Evolutionary conservation across 83 land plant species (phyloP).

Genomic region (Diphasiastrum complanatum): DNA sequence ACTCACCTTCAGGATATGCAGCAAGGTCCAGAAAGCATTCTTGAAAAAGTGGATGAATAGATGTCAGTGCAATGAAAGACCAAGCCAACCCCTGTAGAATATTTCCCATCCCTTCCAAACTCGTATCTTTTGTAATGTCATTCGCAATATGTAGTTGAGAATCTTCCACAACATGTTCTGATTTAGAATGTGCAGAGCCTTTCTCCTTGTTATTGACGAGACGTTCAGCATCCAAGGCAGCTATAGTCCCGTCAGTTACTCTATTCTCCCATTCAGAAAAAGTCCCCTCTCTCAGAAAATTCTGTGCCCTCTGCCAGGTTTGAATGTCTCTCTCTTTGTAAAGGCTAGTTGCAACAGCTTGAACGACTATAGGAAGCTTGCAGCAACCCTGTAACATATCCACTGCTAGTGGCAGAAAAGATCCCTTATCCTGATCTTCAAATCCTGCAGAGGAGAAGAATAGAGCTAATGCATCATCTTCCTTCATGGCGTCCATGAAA

Average conservation of each 20-base stretch:
- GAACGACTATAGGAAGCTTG: too few relatives aligned
- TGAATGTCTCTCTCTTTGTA: too few relatives aligned
- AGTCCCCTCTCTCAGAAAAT: too few relatives aligned
- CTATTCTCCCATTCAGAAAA: too few relatives aligned
- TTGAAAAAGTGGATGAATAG: slow-evolving; percentile 22
- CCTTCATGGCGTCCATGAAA: slow-evolving; percentile 2
- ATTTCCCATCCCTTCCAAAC: background rate
- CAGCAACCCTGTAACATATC: slow-evolving; percentile 13
- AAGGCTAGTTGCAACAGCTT: too few relatives aligned
- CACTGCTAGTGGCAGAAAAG: background rate
- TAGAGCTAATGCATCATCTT: slow-evolving; percentile 15
- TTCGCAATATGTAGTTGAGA: background rate
- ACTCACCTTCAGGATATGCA: slow-evolving; percentile 29
- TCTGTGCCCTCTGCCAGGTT: too few relatives aligned
- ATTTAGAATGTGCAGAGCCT: too few relatives aligned
- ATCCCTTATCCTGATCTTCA: background rate
- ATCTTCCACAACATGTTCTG: too few relatives aligned
- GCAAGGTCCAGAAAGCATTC: slow-evolving; percentile 26
- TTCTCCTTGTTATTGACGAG: too few relatives aligned
- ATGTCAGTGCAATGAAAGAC: slow-evolving; percentile 17
- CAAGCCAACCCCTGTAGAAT: background rate
- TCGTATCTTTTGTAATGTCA: background rate
- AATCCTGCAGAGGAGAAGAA: slow-evolving; percentile 16
- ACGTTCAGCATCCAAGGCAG: too few relatives aligned
- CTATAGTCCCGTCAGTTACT: too few relatives aligned